Conservation (phyloP, 2,329 filamentous ascomycete genomes). For the Ophiocordyceps camponoti-saundersi region DNA sequence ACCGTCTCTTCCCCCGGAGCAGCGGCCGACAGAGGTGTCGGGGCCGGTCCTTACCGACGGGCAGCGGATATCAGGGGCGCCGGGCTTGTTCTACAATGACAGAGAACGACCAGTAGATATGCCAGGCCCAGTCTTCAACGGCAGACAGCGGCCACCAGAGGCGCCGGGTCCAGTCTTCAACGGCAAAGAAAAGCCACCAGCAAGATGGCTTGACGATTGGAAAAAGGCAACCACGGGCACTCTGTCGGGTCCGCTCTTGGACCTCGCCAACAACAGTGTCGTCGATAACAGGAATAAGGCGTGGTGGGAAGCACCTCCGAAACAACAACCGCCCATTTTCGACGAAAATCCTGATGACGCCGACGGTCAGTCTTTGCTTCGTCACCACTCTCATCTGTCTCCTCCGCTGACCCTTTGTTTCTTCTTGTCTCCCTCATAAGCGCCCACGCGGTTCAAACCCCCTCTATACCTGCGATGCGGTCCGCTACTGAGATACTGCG, state of each 20-base stretch:
- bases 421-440: conserved; percentile 10
- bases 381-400: not conserved
- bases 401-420: conserved; percentile 1
- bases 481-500: conserved; percentile 77
- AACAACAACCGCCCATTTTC: conserved; percentile 42
- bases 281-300: conserved; percentile 35
- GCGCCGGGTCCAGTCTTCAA: conserved; percentile 23
- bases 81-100: conserved; percentile 3
- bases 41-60: conserved; percentile 6
- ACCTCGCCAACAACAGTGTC: conserved; percentile 29
- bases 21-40: conserved; percentile 1
- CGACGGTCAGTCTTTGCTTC: conserved; percentile 24
- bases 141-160: conserved; percentile 23
- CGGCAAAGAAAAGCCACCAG: conserved; percentile 37
- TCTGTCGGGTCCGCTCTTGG: conserved; percentile 39
- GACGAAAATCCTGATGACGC: conserved; percentile 51
- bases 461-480: conserved; percentile 77
- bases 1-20: conserved; percentile 4
- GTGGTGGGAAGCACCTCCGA: conserved; percentile 58
- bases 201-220: conserved; percentile 53
- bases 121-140: conserved; percentile 7
- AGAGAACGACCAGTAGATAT: conserved; percentile 23
- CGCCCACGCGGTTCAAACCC: conserved; percentile 63
- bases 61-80: conserved; percentile 10
- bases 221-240: conserved; percentile 47